phyloP scores from a whole-genome alignment of 768 basidiomycete genomes.

The Tricholoma sp. region DNA sequence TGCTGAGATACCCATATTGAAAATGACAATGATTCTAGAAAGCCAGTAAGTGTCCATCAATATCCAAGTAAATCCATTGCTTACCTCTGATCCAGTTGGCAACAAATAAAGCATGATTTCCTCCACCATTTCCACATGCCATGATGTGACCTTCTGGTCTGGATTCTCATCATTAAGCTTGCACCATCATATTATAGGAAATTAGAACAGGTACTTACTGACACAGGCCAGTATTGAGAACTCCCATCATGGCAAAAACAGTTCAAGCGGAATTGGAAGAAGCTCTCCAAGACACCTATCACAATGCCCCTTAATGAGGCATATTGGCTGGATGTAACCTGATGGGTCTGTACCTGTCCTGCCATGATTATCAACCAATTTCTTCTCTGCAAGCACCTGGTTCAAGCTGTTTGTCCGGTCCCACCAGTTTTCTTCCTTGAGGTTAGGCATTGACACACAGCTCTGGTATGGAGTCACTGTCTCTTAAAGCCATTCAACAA shows the following conservation, averaged over 20 bases:
- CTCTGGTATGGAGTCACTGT: slow-evolving; percentile 15
- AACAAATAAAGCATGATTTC: slow-evolving; percentile 28
- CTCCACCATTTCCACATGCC: slow-evolving; percentile 29
- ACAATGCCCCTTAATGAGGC: slow-evolving; percentile 16
- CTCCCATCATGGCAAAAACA: slow-evolving; percentile 14
- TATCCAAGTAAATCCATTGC: not conserved
- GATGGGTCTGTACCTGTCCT: slow-evolving; percentile 11
- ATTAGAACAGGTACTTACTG: not conserved
- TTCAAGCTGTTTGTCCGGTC: slow-evolving; percentile 13
- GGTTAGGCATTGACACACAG: slow-evolving; percentile 2
- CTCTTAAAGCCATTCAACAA: slow-evolving; percentile 7
- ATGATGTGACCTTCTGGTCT: slow-evolving; percentile 26
- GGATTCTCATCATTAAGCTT: slow-evolving; percentile 27
- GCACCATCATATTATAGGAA: slow-evolving; percentile 1
- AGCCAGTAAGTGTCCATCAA: slow-evolving; percentile 18
- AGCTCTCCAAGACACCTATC: slow-evolving; percentile 11
- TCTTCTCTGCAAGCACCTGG: slow-evolving; percentile 15
- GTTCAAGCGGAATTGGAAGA: slow-evolving; percentile 15
- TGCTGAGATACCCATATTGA: slow-evolving; percentile 18
- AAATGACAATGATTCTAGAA: slow-evolving; percentile 26
- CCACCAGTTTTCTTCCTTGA: slow-evolving; percentile 16
- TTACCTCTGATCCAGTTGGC: slow-evolving; percentile 21
- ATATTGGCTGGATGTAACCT: slow-evolving; percentile 10
- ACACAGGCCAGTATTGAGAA: slow-evolving; percentile 4
- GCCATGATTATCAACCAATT: not conserved